Evolutionary conservation across 441 rosid species (phyloP), one percentile per base, ranked within the genome.

Genomic region (Erodium moschatum): DNA sequence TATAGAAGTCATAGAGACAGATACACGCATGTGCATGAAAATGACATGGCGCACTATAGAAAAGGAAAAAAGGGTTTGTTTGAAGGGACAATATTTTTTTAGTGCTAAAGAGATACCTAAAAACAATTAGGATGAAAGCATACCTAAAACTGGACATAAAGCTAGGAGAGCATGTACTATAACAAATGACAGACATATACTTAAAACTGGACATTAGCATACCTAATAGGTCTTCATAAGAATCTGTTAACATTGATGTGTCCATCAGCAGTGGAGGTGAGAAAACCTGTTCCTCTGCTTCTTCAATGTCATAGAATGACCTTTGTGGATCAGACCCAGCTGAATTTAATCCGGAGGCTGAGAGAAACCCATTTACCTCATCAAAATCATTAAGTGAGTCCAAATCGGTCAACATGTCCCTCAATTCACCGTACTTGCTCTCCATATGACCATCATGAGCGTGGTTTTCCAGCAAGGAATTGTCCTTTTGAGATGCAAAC

Each of bases 141-240:
- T 24, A 24, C 27, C 27, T 24, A 24, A 24, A 24, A 24, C 27
- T 24, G 27, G 27, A 24, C 27, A 24, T 24, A 0, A 60, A 60
- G 8, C 64, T 60, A 21, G 31, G 33, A 60, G 15, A 60, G 64
- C n/a, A 24, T 60, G 64, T 27, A 27, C 1, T 60, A 60, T 19
- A 10, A 54, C n/a, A 18, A 54, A 16, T 54, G 61, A 1, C 61
- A 16, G 44, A 6, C n/a, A 5, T 54, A 54, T 16, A 54, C 61
- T 54, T 60, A 21, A 6, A 72, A 62, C 40, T 38, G 64, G 40
- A 67, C 71, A 70, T 65, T 15, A 72, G 70, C 82, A 72, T 86
- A 95, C 99, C 99, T 21, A 95, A 87, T 70, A 95, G 84, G 82
- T 95, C 98, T 76, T 95, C 99, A 35, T 87, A 92, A 33, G 91